These are phyloP conservation scores for Lentinula sp. DNA, from an alignment of 768 basidiomycete genomes.

Conservation along the genomic window DNA sequence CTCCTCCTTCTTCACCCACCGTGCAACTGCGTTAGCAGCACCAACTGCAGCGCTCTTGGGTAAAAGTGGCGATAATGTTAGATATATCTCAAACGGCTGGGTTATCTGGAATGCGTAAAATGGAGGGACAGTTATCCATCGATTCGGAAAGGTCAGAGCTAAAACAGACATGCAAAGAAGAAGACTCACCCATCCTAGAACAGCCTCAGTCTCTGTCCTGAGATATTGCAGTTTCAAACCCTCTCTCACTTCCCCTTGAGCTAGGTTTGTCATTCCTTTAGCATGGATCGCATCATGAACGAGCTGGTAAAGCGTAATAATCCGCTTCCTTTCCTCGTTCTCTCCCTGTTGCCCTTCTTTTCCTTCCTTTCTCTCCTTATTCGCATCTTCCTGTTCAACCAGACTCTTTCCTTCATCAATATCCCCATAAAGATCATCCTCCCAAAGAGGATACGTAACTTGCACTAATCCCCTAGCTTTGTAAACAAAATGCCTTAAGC, in stretches of 20 bases:
- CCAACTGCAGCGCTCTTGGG: conserved; percentile 86
- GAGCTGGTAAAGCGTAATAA: conserved; percentile 83
- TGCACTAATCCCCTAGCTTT: conserved; percentile 89
- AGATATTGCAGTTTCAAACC: conserved; percentile 85
- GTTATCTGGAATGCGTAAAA: conserved; percentile 57
- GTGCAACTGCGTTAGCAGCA: conserved; percentile 82
- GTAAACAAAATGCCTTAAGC: conserved; percentile 91
- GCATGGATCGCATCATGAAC: conserved; percentile 88
- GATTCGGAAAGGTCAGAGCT: not conserved
- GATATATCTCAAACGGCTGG: conserved; percentile 88
- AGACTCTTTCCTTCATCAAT: conserved; percentile 3
- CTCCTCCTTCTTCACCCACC: conserved; percentile 93
- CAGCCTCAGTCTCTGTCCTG: conserved; percentile 77
- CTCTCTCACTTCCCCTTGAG: conserved; percentile 22
- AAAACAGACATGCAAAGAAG: not conserved
- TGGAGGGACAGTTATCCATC: not conserved
- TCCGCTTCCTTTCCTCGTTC: conserved; percentile 29
- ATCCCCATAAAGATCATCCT: conserved; percentile 58
- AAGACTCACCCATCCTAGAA: conserved; percentile 86
- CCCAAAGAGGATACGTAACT: conserved; percentile 78
- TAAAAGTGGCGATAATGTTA: conserved; percentile 72
- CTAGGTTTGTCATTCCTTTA: conserved; percentile 64
- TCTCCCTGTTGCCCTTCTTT: not conserved
- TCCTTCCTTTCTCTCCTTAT: not conserved
- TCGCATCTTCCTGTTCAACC: not conserved